phyloP scores from a whole-genome alignment of 495 filamentous ascomycete species.

The Penicillium soppii region DNA sequence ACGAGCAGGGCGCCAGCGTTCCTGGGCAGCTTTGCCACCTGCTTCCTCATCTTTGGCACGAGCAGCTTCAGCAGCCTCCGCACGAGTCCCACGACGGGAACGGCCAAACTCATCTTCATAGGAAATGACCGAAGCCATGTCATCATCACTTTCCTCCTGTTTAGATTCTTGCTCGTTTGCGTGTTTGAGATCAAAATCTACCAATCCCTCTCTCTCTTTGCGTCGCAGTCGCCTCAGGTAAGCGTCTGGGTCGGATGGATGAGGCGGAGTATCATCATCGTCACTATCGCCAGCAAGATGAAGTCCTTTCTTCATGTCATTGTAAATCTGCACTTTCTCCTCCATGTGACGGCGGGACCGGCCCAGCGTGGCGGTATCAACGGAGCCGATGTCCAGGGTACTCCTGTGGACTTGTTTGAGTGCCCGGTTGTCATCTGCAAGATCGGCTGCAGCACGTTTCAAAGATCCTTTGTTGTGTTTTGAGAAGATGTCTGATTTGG shows the following conservation, averaged over 20 bases:
- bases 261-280: slow-evolving; percentile 45
- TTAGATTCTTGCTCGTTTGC: slow-evolving; percentile 58
- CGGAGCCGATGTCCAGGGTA: slow-evolving; percentile 38
- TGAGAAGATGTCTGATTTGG: slow-evolving; percentile 69
- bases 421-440: slow-evolving; percentile 40
- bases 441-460: slow-evolving; percentile 59
- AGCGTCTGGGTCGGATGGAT: slow-evolving; percentile 13
- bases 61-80: slow-evolving; percentile 58
- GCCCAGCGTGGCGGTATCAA: slow-evolving; percentile 46
- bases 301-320: slow-evolving; percentile 75
- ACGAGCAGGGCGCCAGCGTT: slow-evolving; percentile 57
- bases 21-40: slow-evolving; percentile 38
- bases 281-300: slow-evolving; percentile 40
- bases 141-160: slow-evolving; percentile 36
- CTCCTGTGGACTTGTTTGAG: slow-evolving; percentile 33
- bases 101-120: slow-evolving; percentile 92
- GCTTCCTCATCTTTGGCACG: slow-evolving; percentile 43
- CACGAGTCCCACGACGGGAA: slow-evolving; percentile 61
- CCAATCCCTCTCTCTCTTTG: slow-evolving; percentile 54
- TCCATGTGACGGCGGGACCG: slow-evolving; percentile 78
- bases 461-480: slow-evolving; percentile 67
- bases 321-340: slow-evolving; percentile 82
- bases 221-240: slow-evolving; percentile 34
- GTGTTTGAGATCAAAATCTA: slow-evolving; percentile 97
- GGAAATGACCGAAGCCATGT: slow-evolving; percentile 65